These are phyloP conservation scores for Candida sithepensis DNA, from an alignment of 805 yeast genomes.

Conservation along the genomic window DNA sequence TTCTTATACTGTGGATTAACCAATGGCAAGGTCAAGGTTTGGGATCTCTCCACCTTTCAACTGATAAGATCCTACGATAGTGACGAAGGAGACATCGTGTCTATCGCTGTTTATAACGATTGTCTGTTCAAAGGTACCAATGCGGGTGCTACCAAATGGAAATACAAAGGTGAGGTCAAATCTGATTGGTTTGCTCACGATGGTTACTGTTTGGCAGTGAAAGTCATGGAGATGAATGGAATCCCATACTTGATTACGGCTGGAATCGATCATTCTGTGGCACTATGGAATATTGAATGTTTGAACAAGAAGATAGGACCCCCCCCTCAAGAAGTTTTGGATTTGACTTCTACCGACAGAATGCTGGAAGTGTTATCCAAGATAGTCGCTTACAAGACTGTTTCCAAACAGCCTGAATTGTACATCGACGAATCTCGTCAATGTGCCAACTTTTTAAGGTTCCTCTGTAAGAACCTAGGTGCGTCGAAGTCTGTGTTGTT, in stretches of 20 bases:
- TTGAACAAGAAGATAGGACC: slow-evolving; percentile 12
- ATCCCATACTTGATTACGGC: slow-evolving; percentile 58
- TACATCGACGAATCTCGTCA: slow-evolving; percentile 77
- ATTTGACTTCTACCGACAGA: slow-evolving; percentile 38
- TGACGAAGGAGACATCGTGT: slow-evolving; percentile 50
- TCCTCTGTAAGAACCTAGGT: slow-evolving; percentile 64
- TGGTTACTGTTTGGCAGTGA: slow-evolving; percentile 57
- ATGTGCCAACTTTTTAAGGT: slow-evolving; percentile 74
- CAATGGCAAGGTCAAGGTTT: slow-evolving; percentile 69
- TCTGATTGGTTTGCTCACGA: slow-evolving; percentile 50
- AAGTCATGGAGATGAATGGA: slow-evolving; percentile 38
- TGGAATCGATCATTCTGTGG: slow-evolving; percentile 63
- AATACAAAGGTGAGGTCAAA: slow-evolving; percentile 41
- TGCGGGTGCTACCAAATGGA: slow-evolving; percentile 48
- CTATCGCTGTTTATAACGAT: slow-evolving; percentile 53
- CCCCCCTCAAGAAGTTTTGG: slow-evolving; percentile 3
- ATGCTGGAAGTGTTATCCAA: slow-evolving; percentile 60
- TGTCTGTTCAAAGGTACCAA: slow-evolving; percentile 63
- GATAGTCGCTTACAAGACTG: slow-evolving; percentile 68
- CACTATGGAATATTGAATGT: slow-evolving; percentile 61
- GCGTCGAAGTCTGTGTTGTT: slow-evolving; percentile 62
- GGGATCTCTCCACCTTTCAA: slow-evolving; percentile 86
- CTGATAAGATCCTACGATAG: slow-evolving; percentile 42
- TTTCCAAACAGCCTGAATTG: slow-evolving; percentile 67
- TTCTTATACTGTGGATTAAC: slow-evolving; percentile 81